Base-by-base conservation (phyloP, 2,329 filamentous ascomycete genomes). In the Paraphoma chrysanthemicola region DNA sequence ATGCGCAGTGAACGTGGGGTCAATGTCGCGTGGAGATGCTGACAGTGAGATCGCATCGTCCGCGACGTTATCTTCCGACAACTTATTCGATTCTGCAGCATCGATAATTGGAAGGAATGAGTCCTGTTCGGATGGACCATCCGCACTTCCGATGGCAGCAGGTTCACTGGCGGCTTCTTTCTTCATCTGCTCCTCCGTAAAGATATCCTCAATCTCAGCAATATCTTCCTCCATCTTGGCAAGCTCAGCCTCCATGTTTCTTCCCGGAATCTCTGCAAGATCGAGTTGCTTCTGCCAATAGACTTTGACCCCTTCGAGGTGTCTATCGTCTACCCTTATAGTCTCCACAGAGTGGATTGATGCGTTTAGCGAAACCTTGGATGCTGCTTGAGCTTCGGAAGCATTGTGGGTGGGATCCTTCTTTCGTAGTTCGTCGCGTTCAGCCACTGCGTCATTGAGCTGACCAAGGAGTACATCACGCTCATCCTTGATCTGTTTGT, bases 401-500 rank as follows among this genome's bases (percentile, higher is more conserved):
- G 33, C 33, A 38, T n/a, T 11, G 33, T n/a, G 3, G 3, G 10
- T 4, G 39, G 12, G 3, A 42, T 16, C 7, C 3, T 3, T 8
- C 16, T 42, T 42, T 39, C 17, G 47, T 10, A 49, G 36, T 4
- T 47, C 44, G 38, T 56, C 44, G 11, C 53, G 53, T n/a, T 47
- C 53, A 12, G 23, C 18, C 29, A 17, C 17, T 3, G 12, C 36
- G 11, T 56, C 48, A 11, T 48, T 48, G 36, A 42, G 41, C 12
- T 44, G 16, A 36, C 43, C 33, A 12, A 51, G 33, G 11, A 56
- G 36, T 3, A 42, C 8, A 5, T 50, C 46, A 8, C 23, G 29
- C 12, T 54, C 41, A 2, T n/a, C 17, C 36, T 54, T 50, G 41
- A 54, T 41, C 31, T 54, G 52, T n/a, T 54, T 12, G 42, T 54